Conservation (phyloP, 345 rosid species). For the Nephelium lappaceum region DNA sequence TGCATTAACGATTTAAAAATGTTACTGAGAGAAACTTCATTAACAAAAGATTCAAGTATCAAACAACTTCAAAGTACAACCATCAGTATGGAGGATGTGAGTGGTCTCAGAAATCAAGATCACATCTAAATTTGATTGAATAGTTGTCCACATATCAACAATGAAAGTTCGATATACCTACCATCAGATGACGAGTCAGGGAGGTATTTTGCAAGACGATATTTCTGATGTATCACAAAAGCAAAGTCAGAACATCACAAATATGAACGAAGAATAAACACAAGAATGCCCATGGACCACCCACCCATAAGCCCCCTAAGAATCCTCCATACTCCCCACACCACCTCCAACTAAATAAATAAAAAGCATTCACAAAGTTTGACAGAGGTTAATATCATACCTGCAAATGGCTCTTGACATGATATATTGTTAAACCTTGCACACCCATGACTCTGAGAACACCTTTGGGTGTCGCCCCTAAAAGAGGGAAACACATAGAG, state of each 20-base stretch:
- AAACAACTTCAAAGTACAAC: background rate
- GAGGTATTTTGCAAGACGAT: conserved; percentile 88
- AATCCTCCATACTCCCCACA: conserved; percentile 2
- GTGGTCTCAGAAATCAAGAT: conserved; percentile 10
- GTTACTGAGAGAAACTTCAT: conserved; percentile 25
- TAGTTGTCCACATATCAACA: conserved; percentile 13
- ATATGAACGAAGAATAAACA: conserved; percentile 6
- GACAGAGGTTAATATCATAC: conserved; percentile 33
- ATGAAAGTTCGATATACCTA: conserved; percentile 31
- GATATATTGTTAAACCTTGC: conserved; percentile 94
- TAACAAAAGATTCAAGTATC: background rate
- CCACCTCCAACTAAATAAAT: conserved; percentile 10
- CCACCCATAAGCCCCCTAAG: background rate
- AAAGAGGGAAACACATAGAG: conserved; percentile 13
- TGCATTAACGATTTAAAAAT: conserved; percentile 34
- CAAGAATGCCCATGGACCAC: background rate
- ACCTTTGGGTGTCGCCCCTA: conserved; percentile 99
- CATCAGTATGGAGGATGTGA: background rate
- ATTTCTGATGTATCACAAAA: conserved; percentile 66
- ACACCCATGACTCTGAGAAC: conserved; percentile 99
- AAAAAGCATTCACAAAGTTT: background rate
- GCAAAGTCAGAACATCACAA: conserved; percentile 9
- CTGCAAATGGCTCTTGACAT: conserved; percentile 99
- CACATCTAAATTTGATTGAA: background rate
- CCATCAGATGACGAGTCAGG: conserved; percentile 98